Base-by-base conservation (phyloP, 208 protist genomes). In the Crithidia acanthocephali region DNA sequence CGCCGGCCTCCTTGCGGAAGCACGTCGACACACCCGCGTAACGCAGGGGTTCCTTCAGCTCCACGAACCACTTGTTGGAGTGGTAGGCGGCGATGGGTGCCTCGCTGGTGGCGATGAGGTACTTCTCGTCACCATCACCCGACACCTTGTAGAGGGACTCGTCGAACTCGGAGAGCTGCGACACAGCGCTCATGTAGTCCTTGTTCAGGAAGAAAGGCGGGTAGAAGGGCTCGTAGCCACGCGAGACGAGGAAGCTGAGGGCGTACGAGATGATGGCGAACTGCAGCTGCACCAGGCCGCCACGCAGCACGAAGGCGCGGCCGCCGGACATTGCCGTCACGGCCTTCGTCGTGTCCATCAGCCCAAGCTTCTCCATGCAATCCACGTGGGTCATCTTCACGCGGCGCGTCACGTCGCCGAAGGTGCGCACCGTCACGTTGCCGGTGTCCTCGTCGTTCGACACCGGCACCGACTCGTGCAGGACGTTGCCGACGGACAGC, bases 101-200 rank as follows among this genome's bases (percentile, higher is more conserved):
- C 87, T 99, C 99, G 62, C 97, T 99, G 40, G 99, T 99, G 40
- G 99, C 99, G 88, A 99, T 99, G 16, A 99, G 91, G 85, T 99
- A 99, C 91, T 99, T 99, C 50, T 99, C 98, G 33, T 99, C 98
- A 16, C 96, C 96, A 27, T 98, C 95, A 45, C 95, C 98, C 37
- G 85, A 85, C 4, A 98, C 96, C 71, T 99, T 99, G 95, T 99
- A 99, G 3, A 99, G 90, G 65, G 98, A 94, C 72, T 99, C 99
- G 76, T 99, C 98, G 79, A 99, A 99, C 72, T 99, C 94, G 25
- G 87, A 92, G n/a, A 99, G 95, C 88, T 99, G 98, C 55, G 98
- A 95, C 27, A 98, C 97, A 45, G 98, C 85, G 18, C 75, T 87
- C 98, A 99, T 99, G 23, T 95, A 71, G 6, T 98, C 89, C 79